Evolutionary conservation across 495 filamentous ascomycete genomes (phyloP).

Genomic region (Pyronema omphalodes): DNA sequence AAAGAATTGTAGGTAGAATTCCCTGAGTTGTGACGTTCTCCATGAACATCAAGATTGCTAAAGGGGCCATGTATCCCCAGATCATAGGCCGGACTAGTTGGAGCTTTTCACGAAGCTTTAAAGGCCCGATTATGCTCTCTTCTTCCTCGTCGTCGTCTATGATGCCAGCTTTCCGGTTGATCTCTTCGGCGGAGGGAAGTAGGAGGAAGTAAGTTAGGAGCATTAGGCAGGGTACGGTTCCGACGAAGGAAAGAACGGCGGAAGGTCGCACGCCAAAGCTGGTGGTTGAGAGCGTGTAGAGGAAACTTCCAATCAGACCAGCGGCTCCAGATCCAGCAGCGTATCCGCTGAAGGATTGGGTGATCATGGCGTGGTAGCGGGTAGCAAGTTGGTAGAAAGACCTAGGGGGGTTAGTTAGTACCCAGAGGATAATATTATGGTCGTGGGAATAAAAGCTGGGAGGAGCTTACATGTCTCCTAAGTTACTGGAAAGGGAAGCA

Average conservation of each 20-base stretch:
- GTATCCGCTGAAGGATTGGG: constrained; percentile 12
- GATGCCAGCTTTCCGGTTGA: background rate
- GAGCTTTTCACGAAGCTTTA: constrained; percentile 13
- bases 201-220: constrained; percentile 8
- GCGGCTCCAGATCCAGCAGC: constrained; percentile 16
- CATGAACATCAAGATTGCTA: constrained; percentile 16
- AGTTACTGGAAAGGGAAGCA: constrained; percentile 13
- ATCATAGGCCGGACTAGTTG: constrained; percentile 12
- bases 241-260: constrained; percentile 12
- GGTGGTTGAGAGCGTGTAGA: constrained; percentile 12
- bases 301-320: constrained; percentile 9
- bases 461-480: constrained; percentile 16
- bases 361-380: constrained; percentile 11
- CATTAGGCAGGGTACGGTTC: constrained; percentile 10
- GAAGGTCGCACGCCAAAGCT: constrained; percentile 7
- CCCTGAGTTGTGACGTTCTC: constrained; percentile 17
- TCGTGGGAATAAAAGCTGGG: background rate
- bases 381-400: constrained; percentile 18
- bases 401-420: background rate
- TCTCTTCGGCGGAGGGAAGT: constrained; percentile 4
- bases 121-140: constrained; percentile 4
- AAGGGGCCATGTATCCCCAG: constrained; percentile 14
- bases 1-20: constrained; percentile 17
- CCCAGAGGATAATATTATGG: background rate
- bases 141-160: background rate